These are phyloP conservation scores for Cochlearia excelsa DNA, from an alignment of 345 rosid genomes.

Conservation along the genomic window DNA sequence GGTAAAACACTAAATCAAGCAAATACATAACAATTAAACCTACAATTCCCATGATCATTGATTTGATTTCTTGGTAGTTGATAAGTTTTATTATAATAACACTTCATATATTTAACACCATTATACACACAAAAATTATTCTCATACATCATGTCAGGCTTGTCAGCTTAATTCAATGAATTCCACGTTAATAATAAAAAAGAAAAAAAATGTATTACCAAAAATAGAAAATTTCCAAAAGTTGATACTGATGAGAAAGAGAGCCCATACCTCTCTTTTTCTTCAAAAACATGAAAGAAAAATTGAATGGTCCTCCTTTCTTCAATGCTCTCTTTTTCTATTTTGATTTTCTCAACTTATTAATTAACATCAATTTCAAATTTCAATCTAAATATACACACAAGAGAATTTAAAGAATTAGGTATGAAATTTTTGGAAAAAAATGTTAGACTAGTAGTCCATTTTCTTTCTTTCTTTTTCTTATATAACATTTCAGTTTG, in stretches of 20 bases:
- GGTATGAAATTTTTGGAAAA: slow-evolving; percentile 29
- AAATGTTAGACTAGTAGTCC: slow-evolving; percentile 43
- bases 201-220: slow-evolving; percentile 13
- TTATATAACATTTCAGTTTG: slow-evolving; percentile 1
- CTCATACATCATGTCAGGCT: too few relatives aligned
- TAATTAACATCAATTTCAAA: slow-evolving; percentile 21
- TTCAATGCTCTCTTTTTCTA: slow-evolving; percentile 28
- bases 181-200: too few relatives aligned
- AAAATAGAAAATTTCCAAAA: slow-evolving; percentile 31
- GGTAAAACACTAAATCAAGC: too few relatives aligned
- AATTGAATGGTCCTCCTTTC: slow-evolving; percentile 41
- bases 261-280: slow-evolving; percentile 39
- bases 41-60: too few relatives aligned
- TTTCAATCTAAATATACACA: slow-evolving; percentile 13
- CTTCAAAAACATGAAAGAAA: slow-evolving; percentile 34
- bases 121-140: too few relatives aligned
- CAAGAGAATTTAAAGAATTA: slow-evolving; percentile 17
- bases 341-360: slow-evolving; percentile 12
- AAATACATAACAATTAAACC: too few relatives aligned
- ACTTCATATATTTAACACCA: too few relatives aligned
- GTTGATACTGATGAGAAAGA: slow-evolving; percentile 34
- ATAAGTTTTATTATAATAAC: too few relatives aligned
- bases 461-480: slow-evolving; percentile 36
- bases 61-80: too few relatives aligned
- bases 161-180: too few relatives aligned